Base-by-base conservation (phyloP, 2,329 filamentous ascomycete species). In the Cryphonectria japonica region DNA sequence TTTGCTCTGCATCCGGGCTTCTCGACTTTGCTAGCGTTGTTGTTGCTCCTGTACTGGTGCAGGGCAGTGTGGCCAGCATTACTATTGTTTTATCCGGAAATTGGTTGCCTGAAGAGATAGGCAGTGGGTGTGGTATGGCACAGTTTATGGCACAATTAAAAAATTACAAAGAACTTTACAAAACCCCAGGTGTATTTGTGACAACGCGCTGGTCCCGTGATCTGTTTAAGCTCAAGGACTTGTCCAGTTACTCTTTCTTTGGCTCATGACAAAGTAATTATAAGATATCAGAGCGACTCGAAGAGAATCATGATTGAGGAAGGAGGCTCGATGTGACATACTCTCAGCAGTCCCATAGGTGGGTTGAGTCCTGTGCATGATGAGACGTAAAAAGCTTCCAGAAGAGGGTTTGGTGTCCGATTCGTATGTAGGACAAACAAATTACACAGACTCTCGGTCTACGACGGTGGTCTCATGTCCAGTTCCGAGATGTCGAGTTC, bases 1-100 rank as follows among this genome's bases (percentile, higher is more conserved):
- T 22, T n/a, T 41, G 41, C 60, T 59, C 65, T 66, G 65, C 71
- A 72, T 66, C 71, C 65, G 71, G 65, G 65, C 59, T 57, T 60
- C 57, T 57, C 68, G 59, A 61, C 64, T 70, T 70, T 66, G 71
- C 61, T 57, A 68, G 71, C 68, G 43, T 70, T 60, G 63, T 52
- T 62, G 50, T 68, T 72, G 65, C 65, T 70, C 39, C 59, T 62
- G 62, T 50, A 34, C 32, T 41, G 59, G 66, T 66, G 59, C 65
- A 54, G 37, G 22, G 29, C 22, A 16, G 66, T 50, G 52, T 46
- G 52, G 39, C 60, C 54, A 60, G 70, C 60, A 72, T 59, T 65
- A n/a, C 63, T 67, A 63, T 11, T 39, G 8, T n/a, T 50, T 50
- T 26, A 34, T 71, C 66, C 29, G 64, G 50, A 71, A 13, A 39